Evolutionary conservation across 331 rosid genomes (phyloP), one percentile per base, ranked within the genome.

Genomic region (Rosa hybrid): DNA sequence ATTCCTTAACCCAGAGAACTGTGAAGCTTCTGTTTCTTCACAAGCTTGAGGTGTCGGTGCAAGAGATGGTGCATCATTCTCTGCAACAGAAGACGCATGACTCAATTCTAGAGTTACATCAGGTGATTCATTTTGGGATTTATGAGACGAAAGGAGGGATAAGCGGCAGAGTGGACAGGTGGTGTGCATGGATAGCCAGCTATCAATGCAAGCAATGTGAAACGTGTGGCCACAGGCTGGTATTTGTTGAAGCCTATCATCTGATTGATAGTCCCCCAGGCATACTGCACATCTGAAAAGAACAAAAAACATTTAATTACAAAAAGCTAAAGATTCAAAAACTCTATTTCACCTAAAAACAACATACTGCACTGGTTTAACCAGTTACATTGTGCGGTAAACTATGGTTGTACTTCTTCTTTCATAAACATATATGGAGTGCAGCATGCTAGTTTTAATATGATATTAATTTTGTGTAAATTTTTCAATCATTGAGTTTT

Each of bases 91-190:
- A 49, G 76, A 51, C 18, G 48, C 82, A 65, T 39, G 87, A 67
- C 71, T 48, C 21, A 45, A 39, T 59, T 75, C 83, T 14, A 46
- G 74, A 46, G 70, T 75, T 41, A 75, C 12, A 67, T 57, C 72
- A 16, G 74, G 83, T 10, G 44, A 72, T 44, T 75, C 78, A 68
- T 84, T 45, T 14, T 77, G 72, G 39, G 80, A 73, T 46, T 80
- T 82, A 27, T 78, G 56, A 62, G 82, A 39, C 9, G 84, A 51
- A 57, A 88, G 87, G 64, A 88, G 86, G 11, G 87, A 81, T 71
- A 89, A 81, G 81, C 98, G 98, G 81, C 98, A 94, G 81, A 94
- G 98, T 21, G 98, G 98, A 71, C 98, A 94, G 72, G 98, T 94
- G 75, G 81, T 82, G 86, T 92, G 94, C 85, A 46, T 89, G 84